Percentiles rank a stretch among this genome's conserved stretches.
Conservation (phyloP, 2,329 filamentous ascomycete genomes). For the Clarireedia hainanense region DNA sequence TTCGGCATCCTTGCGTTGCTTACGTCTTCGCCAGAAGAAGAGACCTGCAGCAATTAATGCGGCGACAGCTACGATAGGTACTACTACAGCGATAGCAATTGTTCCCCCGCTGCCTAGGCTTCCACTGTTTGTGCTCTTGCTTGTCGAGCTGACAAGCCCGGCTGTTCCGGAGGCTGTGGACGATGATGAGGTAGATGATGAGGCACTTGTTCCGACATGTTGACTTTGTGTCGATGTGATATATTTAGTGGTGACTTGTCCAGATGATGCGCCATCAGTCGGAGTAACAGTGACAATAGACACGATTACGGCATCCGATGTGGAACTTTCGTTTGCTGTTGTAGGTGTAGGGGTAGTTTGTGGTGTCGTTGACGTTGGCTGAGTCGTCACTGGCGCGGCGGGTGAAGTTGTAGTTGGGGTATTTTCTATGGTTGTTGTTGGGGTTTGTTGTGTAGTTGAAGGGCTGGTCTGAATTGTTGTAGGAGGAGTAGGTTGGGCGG, state of each 20-base stretch:
- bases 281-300: conserved; percentile 1
- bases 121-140: background rate
- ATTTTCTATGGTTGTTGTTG: conserved; percentile 8
- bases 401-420: conserved; percentile 3
- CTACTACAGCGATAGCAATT: conserved; percentile 88
- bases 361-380: conserved; percentile 14
- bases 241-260: conserved; percentile 12
- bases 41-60: conserved; percentile 69
- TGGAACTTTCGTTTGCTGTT: conserved; percentile 12
- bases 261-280: background rate
- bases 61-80: conserved; percentile 83
- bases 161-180: conserved; percentile 20
- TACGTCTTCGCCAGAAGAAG: conserved; percentile 83
- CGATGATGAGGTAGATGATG: conserved; percentile 18
- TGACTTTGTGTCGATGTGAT: conserved; percentile 12
- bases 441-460: conserved; percentile 3
- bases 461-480: conserved; percentile 5
- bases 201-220: conserved; percentile 1
- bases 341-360: conserved; percentile 21
- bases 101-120: conserved; percentile 47
- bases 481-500: background rate
- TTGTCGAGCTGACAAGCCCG: conserved; percentile 6
- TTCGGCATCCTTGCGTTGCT: conserved; percentile 74
- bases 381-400: conserved; percentile 3
- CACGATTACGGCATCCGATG: conserved; percentile 16